A percentile compares a stretch with the other conserved stretches of the same genome.
Conservation (phyloP, 352 stramenopile genomes). For the Nothophytophthora sp. region DNA sequence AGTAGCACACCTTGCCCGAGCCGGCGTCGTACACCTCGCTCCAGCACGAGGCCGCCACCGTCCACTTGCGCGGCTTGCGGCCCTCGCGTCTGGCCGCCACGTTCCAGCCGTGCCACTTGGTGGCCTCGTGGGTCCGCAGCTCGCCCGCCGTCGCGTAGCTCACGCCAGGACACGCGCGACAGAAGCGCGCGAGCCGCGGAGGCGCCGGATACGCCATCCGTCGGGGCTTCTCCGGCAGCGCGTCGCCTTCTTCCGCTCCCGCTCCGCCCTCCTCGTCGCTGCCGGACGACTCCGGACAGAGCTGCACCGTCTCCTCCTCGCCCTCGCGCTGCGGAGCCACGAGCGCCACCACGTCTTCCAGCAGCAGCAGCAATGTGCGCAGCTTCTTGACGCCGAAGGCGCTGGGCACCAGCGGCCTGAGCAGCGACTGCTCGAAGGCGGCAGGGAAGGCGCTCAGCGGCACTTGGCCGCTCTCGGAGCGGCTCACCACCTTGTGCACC, state of each 20-base stretch:
- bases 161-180: conserved; percentile 61
- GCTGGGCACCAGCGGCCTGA: conserved; percentile 60
- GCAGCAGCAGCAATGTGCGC: conserved; percentile 52
- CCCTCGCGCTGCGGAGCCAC: conserved; percentile 45
- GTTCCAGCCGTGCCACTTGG: conserved; percentile 87
- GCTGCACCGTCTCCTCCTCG: conserved; percentile 67
- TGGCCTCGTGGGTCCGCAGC: conserved; percentile 60
- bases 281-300: conserved; percentile 34
- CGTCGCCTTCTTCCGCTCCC: conserved; percentile 1
- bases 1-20: conserved; percentile 65
- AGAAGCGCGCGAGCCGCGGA: conserved; percentile 55
- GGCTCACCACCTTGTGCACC: conserved; percentile 71
- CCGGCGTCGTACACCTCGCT: conserved; percentile 69
- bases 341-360: conserved; percentile 58
- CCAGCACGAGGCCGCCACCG: conserved; percentile 67
- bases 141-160: conserved; percentile 63
- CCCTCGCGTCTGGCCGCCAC: conserved; percentile 36
- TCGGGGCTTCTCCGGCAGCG: conserved; percentile 17
- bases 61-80: conserved; percentile 46
- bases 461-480: conserved; percentile 47
- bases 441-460: conserved; percentile 48
- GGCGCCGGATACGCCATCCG: conserved; percentile 30
- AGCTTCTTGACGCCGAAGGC: conserved; percentile 82
- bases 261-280: conserved; percentile 34
- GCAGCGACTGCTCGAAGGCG: conserved; percentile 64